Evolutionary conservation across 148 eudicot species (phyloP).

Genomic region (Fagopyrum tataricum): DNA sequence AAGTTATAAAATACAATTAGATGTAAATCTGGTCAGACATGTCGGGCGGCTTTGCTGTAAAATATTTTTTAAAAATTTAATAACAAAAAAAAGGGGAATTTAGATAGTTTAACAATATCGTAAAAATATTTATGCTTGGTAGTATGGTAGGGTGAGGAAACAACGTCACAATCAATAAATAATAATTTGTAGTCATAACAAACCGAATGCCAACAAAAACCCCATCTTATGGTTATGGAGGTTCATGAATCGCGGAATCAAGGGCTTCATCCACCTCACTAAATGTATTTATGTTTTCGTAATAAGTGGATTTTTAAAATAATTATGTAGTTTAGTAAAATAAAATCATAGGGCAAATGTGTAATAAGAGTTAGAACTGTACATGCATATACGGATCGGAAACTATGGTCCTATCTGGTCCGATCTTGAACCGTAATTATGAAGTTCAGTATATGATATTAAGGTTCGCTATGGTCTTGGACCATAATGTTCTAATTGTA

Average conservation of each 20-base stretch:
- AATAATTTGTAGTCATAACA: background rate
- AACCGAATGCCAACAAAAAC: background rate
- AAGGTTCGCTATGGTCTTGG: no score
- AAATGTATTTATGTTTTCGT: no score
- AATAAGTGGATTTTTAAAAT: no score
- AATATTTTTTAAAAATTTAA: background rate
- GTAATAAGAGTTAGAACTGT: no score
- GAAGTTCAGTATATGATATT: no score
- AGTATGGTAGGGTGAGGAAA: conserved; percentile 6
- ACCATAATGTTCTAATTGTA: no score
- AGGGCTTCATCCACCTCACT: background rate
- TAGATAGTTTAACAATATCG: background rate
- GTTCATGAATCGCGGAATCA: background rate
- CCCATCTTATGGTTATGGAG: background rate
- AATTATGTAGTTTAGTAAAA: no score
- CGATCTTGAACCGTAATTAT: no score
- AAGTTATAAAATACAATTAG: conserved; percentile 11
- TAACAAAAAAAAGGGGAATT: background rate
- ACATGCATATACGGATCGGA: no score
- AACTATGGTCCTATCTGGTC: no score
- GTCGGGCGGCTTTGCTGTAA: conserved; percentile 14
- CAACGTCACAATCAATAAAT: background rate
- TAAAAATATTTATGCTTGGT: background rate
- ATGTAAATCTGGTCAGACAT: conserved; percentile 13
- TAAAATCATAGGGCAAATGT: no score